Evolutionary conservation across 2,329 filamentous ascomycete genomes (phyloP), one percentile per base, ranked within the genome.

Genomic region (Colletotrichum melonis): DNA sequence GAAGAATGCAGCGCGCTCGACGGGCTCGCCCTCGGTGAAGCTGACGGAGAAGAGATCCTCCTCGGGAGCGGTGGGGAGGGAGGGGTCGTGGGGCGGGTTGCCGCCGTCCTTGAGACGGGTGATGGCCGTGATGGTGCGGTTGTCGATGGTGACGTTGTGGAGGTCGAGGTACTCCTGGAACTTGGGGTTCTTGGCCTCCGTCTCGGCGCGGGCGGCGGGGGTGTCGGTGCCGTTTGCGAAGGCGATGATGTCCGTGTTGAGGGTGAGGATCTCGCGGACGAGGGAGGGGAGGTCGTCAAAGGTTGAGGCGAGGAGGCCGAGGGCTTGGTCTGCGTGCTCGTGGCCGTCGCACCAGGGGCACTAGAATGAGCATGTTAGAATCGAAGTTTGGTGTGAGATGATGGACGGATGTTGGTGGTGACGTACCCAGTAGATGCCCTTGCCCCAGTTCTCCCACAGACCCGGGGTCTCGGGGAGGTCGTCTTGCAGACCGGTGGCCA

Each of bases 261-360:
- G 80, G 0, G 88, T 90, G 19, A 85, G 78, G 11, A 91, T 83
- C 77, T 92, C 88, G 16, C 86, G 81, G 0, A 89, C 85, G 6
- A 84, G 79, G 3, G 81, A 80, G 0, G 88, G 80, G 0, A 88
- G 81, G 32, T 87, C 81, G 1, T 82, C 76, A n/a, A 42, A 60
- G 0, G 91, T 78, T 1, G 81, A 74, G 1, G 83, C 86, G 0
- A 92, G 78, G 42, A 92, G 82, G 1, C 90, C 89, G 1, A 92
- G 83, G 0, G 85, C 72, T 74, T 91, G 89, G 77, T 91, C 88
- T 0, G 86, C 87, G 78, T 92, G 89, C 80, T 92, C 90, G 75
- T 88, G 84, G 14, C 90, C 90, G 77, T 92, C 90, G 74, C 90
- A 92, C 90, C 90, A 92, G 0, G 89, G 89, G 67, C 90, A 92